Evolutionary conservation across 352 stramenopile genomes (phyloP).

Genomic region (Globisporangium uncinulatum): DNA sequence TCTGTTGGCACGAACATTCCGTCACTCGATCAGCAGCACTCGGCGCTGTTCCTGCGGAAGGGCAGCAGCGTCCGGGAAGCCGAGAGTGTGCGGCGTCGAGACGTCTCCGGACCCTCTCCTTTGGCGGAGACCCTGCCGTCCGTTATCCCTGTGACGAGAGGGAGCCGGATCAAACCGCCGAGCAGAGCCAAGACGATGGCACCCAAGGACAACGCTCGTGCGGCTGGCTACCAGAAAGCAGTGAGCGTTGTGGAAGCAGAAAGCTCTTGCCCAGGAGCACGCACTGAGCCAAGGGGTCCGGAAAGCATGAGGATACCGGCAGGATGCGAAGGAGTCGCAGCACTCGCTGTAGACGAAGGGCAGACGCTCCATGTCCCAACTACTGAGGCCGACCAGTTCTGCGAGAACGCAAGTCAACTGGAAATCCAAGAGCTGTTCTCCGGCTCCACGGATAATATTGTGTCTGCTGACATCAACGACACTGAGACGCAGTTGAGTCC

Average conservation of each 20-base stretch:
- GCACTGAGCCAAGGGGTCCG: no score
- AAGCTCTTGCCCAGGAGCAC: no score
- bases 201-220: background rate
- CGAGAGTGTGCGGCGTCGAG: background rate
- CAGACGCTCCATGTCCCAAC: no score
- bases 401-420: no score
- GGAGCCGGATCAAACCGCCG: constrained; percentile 9
- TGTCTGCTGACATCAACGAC: no score
- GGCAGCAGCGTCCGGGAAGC: background rate
- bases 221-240: background rate
- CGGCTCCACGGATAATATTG: no score
- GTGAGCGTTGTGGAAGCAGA: background rate
- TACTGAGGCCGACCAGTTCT: no score
- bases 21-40: background rate
- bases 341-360: no score
- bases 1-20: constrained; percentile 10
- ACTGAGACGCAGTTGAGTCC: no score
- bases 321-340: no score
- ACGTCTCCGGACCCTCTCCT: background rate
- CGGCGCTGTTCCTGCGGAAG: constrained; percentile 1
- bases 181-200: constrained; percentile 1
- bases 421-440: no score
- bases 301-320: no score
- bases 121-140: background rate
- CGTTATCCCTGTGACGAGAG: constrained; percentile 6